Base-by-base conservation (phyloP, 208 protist genomes). In the Plasmodiophora brassicae region DNA sequence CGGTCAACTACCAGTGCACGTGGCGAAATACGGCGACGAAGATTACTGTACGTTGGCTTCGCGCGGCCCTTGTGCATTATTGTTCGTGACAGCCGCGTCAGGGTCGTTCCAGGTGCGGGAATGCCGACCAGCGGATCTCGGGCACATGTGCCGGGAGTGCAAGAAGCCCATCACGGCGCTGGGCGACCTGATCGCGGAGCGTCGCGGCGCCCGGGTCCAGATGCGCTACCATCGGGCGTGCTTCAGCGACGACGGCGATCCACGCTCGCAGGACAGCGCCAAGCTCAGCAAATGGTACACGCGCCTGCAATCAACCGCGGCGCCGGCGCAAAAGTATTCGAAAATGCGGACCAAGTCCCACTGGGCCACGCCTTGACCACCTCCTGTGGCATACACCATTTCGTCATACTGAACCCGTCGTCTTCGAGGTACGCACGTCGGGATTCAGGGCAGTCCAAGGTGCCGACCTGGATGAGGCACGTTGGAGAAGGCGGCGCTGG, bases 131-230 rank as follows among this genome's bases (percentile, higher is more conserved):
- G 20, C 14, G 20, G 65, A 78, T 78, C 65, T 78, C 10, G 65
- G 65, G 20, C 65, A 78, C 41, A 78, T 78, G 14, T 78, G 65
- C n/a, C 65, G 65, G 41, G 14, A 78, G 41, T 78, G 65, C 41
- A 78, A 78, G 65, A 5, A 38, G 5, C 65, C 65, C 5, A 38
- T 78, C 20, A 44, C n/a, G 5, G n/a, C 20, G 5, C n/a, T 78
- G 65, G 65, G 65, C 20, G 65, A 78, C 32, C 20, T 78, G n/a
- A 5, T 78, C 10, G 65, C n/a, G n/a, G 65, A 78, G n/a, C 32
- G 65, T 14, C 65, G 65, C n/a, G 65, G 65, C n/a, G 65, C 14
- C n/a, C 65, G 65, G 41, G n/a, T 78, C 65, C 65, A 78, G n/a
- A 78, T 78, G 65, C 65, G 65, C 5, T 78, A 78, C 65, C 65